A percentile compares a stretch with the other conserved stretches of the same genome.
Conservation (phyloP, 192 early-diverging fungal species). For the Radiomyces spectabilis region DNA sequence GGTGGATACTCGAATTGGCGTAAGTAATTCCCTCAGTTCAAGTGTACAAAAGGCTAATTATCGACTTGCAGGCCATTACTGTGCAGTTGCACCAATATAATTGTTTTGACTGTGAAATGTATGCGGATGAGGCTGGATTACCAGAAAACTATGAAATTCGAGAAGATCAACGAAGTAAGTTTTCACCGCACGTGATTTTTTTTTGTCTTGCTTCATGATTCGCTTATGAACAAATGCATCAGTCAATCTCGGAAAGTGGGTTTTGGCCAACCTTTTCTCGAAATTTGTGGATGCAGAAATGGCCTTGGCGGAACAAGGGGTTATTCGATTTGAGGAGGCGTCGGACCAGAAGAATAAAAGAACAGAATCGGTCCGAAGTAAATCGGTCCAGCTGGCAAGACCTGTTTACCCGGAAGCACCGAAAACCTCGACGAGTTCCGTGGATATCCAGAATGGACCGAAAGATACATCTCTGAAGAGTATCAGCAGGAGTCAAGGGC, state of each 20-base stretch:
- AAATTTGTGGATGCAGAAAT: conserved; percentile 38
- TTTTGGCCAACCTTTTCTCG: conserved; percentile 68
- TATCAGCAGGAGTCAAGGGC: no score
- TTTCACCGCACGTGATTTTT: not conserved
- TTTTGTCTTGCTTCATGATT: not conserved
- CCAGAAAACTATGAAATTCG: conserved; percentile 35
- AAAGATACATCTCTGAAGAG: no score
- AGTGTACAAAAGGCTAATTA: not conserved
- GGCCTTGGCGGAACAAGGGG: no score
- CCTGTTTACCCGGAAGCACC: no score
- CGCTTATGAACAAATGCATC: no score
- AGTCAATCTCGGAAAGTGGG: conserved; percentile 84
- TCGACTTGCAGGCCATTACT: conserved; percentile 52
- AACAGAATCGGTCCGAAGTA: not conserved
- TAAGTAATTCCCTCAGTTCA: conserved; percentile 21
- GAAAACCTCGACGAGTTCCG: no score
- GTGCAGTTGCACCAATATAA: conserved; percentile 78
- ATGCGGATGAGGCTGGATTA: conserved; percentile 70
- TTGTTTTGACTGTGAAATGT: conserved; percentile 87
- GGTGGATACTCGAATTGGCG: conserved; percentile 86
- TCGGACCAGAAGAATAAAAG: not conserved
- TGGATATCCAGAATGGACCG: no score
- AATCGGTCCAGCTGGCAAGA: no score
- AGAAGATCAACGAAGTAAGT: conserved; percentile 68
- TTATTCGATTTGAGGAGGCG: no score